These are phyloP conservation scores for Fraxinus greggii DNA, from an alignment of 305 asterid species.

Conservation along the genomic window DNA sequence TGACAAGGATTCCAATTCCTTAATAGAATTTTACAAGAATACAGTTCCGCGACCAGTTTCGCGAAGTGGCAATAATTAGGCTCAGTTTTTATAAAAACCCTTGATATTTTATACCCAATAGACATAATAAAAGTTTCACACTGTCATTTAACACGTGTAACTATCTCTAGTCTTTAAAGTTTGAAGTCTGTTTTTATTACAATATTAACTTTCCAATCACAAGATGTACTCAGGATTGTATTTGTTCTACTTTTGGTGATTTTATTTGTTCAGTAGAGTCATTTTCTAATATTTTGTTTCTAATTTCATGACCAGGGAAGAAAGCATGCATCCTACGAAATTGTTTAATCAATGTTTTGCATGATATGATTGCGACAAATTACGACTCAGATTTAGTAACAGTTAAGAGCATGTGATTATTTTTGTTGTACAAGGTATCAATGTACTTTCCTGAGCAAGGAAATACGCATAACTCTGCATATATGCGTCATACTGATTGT, in stretches of 20 bases:
- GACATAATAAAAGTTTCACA: not conserved
- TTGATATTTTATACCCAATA: not conserved
- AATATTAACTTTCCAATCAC: not conserved
- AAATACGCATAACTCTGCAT: not conserved
- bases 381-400: not conserved
- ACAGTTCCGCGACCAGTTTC: not conserved
- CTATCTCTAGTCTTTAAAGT: not conserved
- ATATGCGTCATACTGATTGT: not conserved
- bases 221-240: not conserved
- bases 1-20: not conserved
- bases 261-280: not conserved
- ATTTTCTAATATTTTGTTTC: not conserved
- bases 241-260: not conserved
- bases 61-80: not conserved
- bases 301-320: not conserved
- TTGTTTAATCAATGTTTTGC: not conserved
- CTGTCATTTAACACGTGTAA: not conserved
- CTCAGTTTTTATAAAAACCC: not conserved
- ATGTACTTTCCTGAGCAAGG: not conserved
- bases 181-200: slow-evolving; percentile 11
- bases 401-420: not conserved
- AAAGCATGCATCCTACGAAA: not conserved
- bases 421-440: not conserved
- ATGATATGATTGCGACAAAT: not conserved
- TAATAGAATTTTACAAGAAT: not conserved